Evolutionary conservation across 2,329 filamentous ascomycete species (phyloP).

Genomic region (Neurospora sp.): DNA sequence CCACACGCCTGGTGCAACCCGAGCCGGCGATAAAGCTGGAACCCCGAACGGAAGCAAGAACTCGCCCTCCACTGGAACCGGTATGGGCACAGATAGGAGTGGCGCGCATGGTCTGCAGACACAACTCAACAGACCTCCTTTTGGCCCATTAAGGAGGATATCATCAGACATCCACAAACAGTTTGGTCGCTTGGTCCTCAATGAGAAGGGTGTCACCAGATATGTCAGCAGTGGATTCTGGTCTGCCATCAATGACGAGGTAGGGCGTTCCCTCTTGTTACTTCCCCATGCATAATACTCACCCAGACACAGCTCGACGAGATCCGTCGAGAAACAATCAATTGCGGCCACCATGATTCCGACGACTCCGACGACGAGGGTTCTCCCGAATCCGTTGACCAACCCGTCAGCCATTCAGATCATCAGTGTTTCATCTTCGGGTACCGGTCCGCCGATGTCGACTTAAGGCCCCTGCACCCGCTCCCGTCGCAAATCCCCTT

Average conservation of each 20-base stretch:
- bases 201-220: constrained; percentile 55
- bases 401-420: constrained; percentile 29
- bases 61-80: constrained; percentile 11
- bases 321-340: constrained; percentile 39
- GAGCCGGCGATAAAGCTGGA: neutral
- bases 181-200: constrained; percentile 60
- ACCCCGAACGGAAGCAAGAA: constrained; percentile 10
- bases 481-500: constrained; percentile 52
- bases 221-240: constrained; percentile 72
- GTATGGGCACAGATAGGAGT: constrained; percentile 7
- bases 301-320: constrained; percentile 27
- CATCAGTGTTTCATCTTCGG: constrained; percentile 66
- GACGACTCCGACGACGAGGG: constrained; percentile 52
- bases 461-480: constrained; percentile 55
- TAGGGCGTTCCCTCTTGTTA: constrained; percentile 20
- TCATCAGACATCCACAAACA: constrained; percentile 36
- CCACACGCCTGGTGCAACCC: constrained; percentile 4
- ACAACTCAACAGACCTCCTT: constrained; percentile 10
- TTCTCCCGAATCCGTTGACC: constrained; percentile 34
- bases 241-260: constrained; percentile 67
- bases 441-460: constrained; percentile 59
- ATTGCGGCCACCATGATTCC: constrained; percentile 41
- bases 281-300: neutral
- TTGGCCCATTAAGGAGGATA: constrained; percentile 10
- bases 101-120: constrained; percentile 8